Conservation (phyloP, 495 filamentous ascomycete genomes). For the Amphirosellinia nigrospora region DNA sequence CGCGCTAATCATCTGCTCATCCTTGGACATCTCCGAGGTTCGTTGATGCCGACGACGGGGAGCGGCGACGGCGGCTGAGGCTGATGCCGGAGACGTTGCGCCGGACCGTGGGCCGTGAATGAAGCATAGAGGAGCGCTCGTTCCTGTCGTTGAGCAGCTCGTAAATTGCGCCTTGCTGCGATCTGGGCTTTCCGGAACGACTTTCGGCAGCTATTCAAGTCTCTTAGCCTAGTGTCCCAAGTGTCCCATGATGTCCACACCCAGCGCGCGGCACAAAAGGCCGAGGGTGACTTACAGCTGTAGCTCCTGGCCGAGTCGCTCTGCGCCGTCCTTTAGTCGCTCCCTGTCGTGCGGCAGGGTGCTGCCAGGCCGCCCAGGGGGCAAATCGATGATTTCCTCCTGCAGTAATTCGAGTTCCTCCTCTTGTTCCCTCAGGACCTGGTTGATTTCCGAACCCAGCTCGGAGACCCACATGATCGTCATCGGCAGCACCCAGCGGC, state of each 20-base stretch:
- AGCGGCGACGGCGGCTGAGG: conserved; percentile 19
- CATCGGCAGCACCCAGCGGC: conserved; percentile 58
- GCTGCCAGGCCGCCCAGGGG: conserved; percentile 48
- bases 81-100: conserved; percentile 39
- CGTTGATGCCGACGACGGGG: conserved; percentile 30
- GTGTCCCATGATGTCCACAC: background rate
- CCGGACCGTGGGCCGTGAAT: conserved; percentile 50
- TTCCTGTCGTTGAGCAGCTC: conserved; percentile 74
- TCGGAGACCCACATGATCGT: conserved; percentile 73
- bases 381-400: conserved; percentile 77
- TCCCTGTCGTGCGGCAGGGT: conserved; percentile 60
- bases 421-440: conserved; percentile 81
- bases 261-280: conserved; percentile 7
- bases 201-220: conserved; percentile 62
- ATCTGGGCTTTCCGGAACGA: conserved; percentile 87
- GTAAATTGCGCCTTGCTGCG: conserved; percentile 76
- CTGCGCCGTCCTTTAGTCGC: conserved; percentile 66
- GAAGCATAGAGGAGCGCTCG: conserved; percentile 77
- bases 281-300: conserved; percentile 58
- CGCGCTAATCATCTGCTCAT: conserved; percentile 71
- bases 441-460: conserved; percentile 80
- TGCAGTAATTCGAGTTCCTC: conserved; percentile 82
- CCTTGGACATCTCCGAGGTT: conserved; percentile 50
- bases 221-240: background rate
- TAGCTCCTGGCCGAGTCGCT: conserved; percentile 69